A percentile compares a stretch with the other conserved stretches of the same genome.
These are phyloP conservation scores for Scedosporium minutisporum DNA, from an alignment of 2,329 filamentous ascomycete species.

Conservation along the genomic window DNA sequence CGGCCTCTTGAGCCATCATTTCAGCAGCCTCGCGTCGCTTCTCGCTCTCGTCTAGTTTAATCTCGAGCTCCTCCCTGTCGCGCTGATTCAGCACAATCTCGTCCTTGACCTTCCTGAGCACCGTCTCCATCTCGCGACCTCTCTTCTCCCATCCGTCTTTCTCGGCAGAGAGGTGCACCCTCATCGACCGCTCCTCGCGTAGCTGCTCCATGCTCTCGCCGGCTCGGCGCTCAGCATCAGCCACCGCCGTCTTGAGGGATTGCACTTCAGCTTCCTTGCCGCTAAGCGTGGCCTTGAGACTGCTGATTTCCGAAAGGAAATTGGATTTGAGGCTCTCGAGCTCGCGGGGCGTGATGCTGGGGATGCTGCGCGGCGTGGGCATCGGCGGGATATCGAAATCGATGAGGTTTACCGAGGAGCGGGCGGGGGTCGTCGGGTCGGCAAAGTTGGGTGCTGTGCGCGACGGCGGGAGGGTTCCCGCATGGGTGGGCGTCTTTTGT, in stretches of 20 bases:
- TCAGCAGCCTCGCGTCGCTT: constrained; percentile 64
- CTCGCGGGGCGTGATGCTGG: constrained; percentile 83
- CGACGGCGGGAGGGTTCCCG: constrained; percentile 20
- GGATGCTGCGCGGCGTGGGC: constrained; percentile 84
- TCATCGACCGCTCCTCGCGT: constrained; percentile 62
- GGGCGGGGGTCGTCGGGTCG: constrained; percentile 35
- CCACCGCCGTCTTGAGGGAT: constrained; percentile 77
- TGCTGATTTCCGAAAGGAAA: constrained; percentile 87
- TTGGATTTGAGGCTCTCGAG: constrained; percentile 85
- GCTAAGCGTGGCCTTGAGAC: constrained; percentile 81
- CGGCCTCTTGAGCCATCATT: constrained; percentile 65
- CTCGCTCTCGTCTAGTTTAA: constrained; percentile 68
- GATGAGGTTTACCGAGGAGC: constrained; percentile 57
- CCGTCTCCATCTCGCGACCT: constrained; percentile 73
- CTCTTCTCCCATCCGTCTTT: constrained; percentile 77
- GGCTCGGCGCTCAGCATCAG: constrained; percentile 84
- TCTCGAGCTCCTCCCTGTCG: constrained; percentile 72
- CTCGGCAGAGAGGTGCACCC: constrained; percentile 64
- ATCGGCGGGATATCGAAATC: constrained; percentile 79
- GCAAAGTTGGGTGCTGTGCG: constrained; percentile 19
- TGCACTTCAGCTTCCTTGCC: constrained; percentile 89
- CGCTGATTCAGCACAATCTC: constrained; percentile 69
- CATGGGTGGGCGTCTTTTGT: constrained; percentile 38
- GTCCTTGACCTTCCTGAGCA: constrained; percentile 69
- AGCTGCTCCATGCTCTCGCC: constrained; percentile 77